Base-by-base conservation (phyloP, 805 yeast species). In the Teunomyces gatunensis region DNA sequence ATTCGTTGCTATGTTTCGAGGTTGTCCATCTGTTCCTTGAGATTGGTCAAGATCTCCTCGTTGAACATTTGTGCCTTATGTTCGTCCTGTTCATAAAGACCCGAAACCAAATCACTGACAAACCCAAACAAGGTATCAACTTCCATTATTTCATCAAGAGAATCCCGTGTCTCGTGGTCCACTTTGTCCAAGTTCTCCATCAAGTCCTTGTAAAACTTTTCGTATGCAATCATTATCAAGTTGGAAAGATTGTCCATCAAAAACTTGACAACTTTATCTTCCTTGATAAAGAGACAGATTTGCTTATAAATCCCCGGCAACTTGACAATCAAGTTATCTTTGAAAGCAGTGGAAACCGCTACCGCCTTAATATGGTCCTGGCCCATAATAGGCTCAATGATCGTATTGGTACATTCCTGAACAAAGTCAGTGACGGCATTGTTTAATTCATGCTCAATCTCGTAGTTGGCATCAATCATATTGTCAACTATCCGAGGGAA, bases 401-500 rank as follows among this genome's bases (percentile, higher is more conserved):
- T 74, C 11, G 67, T 63, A 47, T 68, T 65, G 10, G 68, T 53
- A 46, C 69, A 64, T 11, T 75, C 77, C 42, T 81, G 79, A 3
- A 91, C 84, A 54, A 87, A 83, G 17, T 76, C 80, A 54, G 82
- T 85, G 21, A 90, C 88, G 3, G 84, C 71, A 50, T 80, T 82
- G 53, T 91, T 78, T 53, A 91, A 73, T 53, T 86, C 90, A 20
- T 80, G 71, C 55, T 86, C 87, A 36, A 91, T 71, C 61, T 91
- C 97, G 39, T 65, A 65, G 47, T 74, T 73, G 46, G 83, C 94
- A 66, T 91, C 97, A 40, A 84, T 79, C 87, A 85, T 85, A 60
- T 88, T 85, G 56, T 82, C 84, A 11, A 87, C 85, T 11, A 89
- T 89, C 52, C 79, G 83, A 0, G 96, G 97, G 1, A 85, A 87